phyloP scores from a whole-genome alignment of 1,139 yeast genomes.

The Ogataea hybrid region DNA sequence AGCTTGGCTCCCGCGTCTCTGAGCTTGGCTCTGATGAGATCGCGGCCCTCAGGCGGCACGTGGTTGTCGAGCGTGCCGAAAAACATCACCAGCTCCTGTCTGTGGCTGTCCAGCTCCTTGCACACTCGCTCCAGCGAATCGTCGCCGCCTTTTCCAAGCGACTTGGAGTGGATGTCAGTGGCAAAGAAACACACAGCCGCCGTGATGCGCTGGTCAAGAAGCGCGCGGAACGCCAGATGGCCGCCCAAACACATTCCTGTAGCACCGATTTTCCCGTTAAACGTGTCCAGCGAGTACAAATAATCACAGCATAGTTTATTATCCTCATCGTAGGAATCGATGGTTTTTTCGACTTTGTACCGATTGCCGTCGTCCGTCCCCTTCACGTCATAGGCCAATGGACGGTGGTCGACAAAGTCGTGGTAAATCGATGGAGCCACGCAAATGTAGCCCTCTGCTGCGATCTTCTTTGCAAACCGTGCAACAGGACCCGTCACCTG shows the following conservation, averaged over 20 bases:
- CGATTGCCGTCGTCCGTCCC: conserved; percentile 77
- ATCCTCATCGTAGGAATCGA: conserved; percentile 77
- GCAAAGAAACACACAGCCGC: conserved; percentile 80
- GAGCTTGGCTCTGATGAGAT: conserved; percentile 61
- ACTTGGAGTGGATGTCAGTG: conserved; percentile 70
- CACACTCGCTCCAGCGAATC: conserved; percentile 58
- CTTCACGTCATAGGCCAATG: conserved; percentile 66
- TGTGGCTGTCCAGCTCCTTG: conserved; percentile 41
- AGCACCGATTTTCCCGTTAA: conserved; percentile 74
- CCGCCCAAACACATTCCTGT: conserved; percentile 92
- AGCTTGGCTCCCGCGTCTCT: conserved; percentile 59
- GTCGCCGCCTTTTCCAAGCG: conserved; percentile 65
- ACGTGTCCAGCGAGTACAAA: conserved; percentile 54
- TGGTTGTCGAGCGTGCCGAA: conserved; percentile 82
- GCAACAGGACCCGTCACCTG: conserved; percentile 79
- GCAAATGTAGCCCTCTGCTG: conserved; percentile 76
- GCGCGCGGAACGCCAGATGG: conserved; percentile 73
- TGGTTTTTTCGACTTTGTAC: conserved; percentile 64
- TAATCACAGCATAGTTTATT: conserved; percentile 62
- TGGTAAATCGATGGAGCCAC: conserved; percentile 80
- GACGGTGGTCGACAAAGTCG: conserved; percentile 61
- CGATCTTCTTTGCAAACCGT: conserved; percentile 73
- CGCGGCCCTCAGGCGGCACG: conserved; percentile 78
- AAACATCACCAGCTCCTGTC: conserved; percentile 57
- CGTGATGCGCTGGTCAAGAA: conserved; percentile 60